Conservation (phyloP, 2,329 filamentous ascomycete genomes). For the Orbilia quercus region DNA sequence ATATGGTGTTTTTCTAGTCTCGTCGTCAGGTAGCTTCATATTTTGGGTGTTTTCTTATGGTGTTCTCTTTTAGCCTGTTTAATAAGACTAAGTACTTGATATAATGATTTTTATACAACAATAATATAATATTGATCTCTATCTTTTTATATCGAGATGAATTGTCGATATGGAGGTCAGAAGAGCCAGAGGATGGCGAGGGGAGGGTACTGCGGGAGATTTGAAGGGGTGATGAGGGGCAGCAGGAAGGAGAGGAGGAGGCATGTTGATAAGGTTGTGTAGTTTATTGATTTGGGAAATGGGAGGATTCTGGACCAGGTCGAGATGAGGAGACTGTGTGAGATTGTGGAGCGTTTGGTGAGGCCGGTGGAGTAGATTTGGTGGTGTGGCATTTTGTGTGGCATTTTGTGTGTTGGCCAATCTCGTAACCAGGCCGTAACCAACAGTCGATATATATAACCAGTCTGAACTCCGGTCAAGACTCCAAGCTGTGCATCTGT, state of each 20-base stretch:
- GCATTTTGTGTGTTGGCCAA: constrained; percentile 36
- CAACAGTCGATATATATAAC: no score
- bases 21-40: background rate
- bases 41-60: background rate
- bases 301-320: constrained; percentile 47
- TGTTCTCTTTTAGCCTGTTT: constrained; percentile 9
- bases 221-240: constrained; percentile 18
- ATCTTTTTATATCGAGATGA: no score
- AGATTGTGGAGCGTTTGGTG: constrained; percentile 38
- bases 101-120: no score
- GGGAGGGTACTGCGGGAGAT: constrained; percentile 10
- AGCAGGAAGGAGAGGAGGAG: constrained; percentile 40
- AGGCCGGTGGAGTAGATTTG: background rate
- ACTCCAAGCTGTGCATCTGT: no score
- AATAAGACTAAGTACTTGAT: no score
- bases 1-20: background rate
- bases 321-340: constrained; percentile 24
- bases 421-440: no score
- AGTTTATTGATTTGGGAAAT: constrained; percentile 35
- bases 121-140: no score
- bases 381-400: background rate
- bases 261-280: constrained; percentile 38
- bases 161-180: no score
- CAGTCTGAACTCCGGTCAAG: no score
- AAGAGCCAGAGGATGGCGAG: constrained; percentile 17